phyloP scores from a whole-genome alignment of 2,329 filamentous ascomycete species.

The Nemania bipapillata region DNA sequence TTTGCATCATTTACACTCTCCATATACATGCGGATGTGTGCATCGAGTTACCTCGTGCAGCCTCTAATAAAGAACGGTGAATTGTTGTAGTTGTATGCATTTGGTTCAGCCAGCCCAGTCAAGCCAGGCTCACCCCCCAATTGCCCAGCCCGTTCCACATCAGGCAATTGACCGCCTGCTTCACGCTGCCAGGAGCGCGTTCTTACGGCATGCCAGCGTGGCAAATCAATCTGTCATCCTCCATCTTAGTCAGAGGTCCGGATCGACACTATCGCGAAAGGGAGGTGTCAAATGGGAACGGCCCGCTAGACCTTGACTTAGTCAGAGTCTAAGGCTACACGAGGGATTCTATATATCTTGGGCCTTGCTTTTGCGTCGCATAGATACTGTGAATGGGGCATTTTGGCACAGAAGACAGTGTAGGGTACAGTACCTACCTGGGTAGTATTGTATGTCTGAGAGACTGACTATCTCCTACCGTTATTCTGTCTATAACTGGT shows the following conservation, averaged over 20 bases:
- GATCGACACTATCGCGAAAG: neutral
- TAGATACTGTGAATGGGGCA: neutral
- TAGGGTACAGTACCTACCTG: too few relatives aligned
- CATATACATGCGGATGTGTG: neutral
- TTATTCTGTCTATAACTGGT: too few relatives aligned
- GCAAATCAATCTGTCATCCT: slow-evolving; percentile 26
- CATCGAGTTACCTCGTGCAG: slow-evolving; percentile 24
- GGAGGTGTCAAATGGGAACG: slow-evolving; percentile 25
- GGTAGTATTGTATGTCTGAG: neutral
- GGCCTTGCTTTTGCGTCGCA: neutral
- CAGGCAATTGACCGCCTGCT: slow-evolving; percentile 12
- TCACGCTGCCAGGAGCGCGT: slow-evolving; percentile 1
- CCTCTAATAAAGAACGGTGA: neutral
- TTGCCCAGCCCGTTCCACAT: neutral
- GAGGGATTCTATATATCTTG: neutral
- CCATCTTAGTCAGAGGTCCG: slow-evolving; percentile 14
- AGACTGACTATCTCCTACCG: too few relatives aligned
- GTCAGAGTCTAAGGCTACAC: slow-evolving; percentile 2
- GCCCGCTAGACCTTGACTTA: slow-evolving; percentile 28
- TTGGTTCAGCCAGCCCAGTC: slow-evolving; percentile 28
- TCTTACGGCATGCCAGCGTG: slow-evolving; percentile 28
- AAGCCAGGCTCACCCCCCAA: slow-evolving; percentile 9
- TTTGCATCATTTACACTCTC: neutral
- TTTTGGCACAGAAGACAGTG: neutral
- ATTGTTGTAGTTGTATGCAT: too few relatives aligned